Evolutionary conservation across 2,329 filamentous ascomycete species (phyloP).

Genomic region (Aspergillus pseudonomiae): DNA sequence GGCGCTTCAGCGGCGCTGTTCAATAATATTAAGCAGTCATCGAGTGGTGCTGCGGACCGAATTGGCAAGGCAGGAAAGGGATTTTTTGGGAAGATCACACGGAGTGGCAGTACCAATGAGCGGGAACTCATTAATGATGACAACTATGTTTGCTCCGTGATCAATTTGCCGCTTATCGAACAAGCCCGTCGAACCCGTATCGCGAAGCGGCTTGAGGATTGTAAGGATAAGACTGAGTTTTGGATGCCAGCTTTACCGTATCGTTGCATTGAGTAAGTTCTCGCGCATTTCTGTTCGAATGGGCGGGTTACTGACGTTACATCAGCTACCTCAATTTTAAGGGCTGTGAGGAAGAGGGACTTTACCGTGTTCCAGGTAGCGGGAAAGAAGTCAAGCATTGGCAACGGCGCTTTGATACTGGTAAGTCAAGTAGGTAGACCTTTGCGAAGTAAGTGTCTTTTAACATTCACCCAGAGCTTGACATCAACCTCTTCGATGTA

Average conservation of each 20-base stretch:
- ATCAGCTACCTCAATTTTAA: conserved; percentile 85
- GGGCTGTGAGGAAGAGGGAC: conserved; percentile 87
- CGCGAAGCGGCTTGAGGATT: conserved; percentile 83
- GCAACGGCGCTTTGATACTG: conserved; percentile 86
- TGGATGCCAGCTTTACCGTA: conserved; percentile 98
- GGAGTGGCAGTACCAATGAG: conserved; percentile 70
- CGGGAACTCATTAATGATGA: conserved; percentile 74
- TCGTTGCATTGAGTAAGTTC: conserved; percentile 80
- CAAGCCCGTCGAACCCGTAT: conserved; percentile 91
- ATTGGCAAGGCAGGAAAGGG: conserved; percentile 75
- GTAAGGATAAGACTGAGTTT: conserved; percentile 93
- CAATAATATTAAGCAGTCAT: conserved; percentile 72
- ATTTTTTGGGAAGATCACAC: conserved; percentile 75
- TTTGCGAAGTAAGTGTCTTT: conserved; percentile 4
- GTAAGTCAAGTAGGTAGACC: conserved; percentile 49
- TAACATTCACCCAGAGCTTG: conserved; percentile 63
- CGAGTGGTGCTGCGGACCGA: conserved; percentile 72
- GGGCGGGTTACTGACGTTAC: conserved; percentile 20
- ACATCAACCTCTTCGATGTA: conserved; percentile 88
- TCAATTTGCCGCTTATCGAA: conserved; percentile 83
- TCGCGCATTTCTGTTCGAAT: neutral
- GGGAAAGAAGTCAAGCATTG: conserved; percentile 90
- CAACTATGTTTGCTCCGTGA: conserved; percentile 80
- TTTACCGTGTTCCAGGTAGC: conserved; percentile 90
- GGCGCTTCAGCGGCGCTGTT: conserved; percentile 67